phyloP scores from a whole-genome alignment of 371 early-diverging fungal species.

The Coemansia sp. region DNA sequence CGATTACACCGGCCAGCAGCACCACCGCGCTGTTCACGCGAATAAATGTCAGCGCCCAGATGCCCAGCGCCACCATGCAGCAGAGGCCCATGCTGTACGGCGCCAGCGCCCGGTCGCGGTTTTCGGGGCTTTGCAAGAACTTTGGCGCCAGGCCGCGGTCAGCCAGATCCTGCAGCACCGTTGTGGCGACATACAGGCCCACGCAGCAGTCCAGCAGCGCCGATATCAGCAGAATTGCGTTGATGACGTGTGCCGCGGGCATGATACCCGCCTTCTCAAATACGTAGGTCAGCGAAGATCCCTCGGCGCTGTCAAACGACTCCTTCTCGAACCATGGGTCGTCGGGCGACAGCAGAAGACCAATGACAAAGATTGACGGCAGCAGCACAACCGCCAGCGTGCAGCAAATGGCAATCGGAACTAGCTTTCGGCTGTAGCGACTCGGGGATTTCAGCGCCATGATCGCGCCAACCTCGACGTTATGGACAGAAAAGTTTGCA shows the following conservation, averaged over 20 bases:
- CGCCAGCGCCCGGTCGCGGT: slow-evolving; percentile 10
- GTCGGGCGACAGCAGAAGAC: slow-evolving; percentile 64
- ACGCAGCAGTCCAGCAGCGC: slow-evolving; percentile 67
- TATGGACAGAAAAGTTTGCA: slow-evolving; percentile 81
- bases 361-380: slow-evolving; percentile 62
- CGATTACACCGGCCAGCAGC: slow-evolving; percentile 13
- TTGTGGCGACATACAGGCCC: slow-evolving; percentile 60
- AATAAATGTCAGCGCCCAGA: slow-evolving; percentile 22
- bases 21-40: slow-evolving; percentile 3
- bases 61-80: slow-evolving; percentile 11
- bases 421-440: slow-evolving; percentile 62
- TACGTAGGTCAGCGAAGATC: slow-evolving; percentile 67
- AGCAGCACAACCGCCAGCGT: slow-evolving; percentile 67
- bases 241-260: slow-evolving; percentile 61
- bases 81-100: slow-evolving; percentile 14
- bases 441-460: slow-evolving; percentile 48
- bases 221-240: slow-evolving; percentile 62
- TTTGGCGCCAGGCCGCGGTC: slow-evolving; percentile 63
- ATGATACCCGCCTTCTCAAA: slow-evolving; percentile 62
- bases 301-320: slow-evolving; percentile 51
- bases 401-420: slow-evolving; percentile 63
- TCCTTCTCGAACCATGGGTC: slow-evolving; percentile 54
- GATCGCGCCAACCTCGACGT: slow-evolving; percentile 59
- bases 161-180: slow-evolving; percentile 59
- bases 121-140: slow-evolving; percentile 16